Evolutionary conservation across 139 green algal species (phyloP), one percentile per base, ranked within the genome.

Genomic region (Chlorella sp.): DNA sequence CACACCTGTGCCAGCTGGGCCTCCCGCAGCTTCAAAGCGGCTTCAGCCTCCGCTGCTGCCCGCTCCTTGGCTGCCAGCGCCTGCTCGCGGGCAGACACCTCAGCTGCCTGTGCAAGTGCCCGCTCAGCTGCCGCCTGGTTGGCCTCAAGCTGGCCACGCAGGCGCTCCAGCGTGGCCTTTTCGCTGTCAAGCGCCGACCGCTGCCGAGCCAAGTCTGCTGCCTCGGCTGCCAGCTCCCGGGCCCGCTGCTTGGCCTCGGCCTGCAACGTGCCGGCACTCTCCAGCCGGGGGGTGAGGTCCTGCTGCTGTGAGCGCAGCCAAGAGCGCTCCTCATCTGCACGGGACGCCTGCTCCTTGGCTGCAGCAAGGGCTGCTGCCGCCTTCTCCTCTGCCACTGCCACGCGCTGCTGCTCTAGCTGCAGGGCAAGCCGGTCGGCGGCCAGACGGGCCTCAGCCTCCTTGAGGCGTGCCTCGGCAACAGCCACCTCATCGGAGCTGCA

Each of bases 11-110:
- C 36, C 26, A 65, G n/a, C 60, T 60, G 36, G 0, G 71, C 78
- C 68, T 89, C 85, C 36, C 67, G 47, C 67, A 86, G 63, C 67
- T 81, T 82, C 32, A 89, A 28, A 36, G 30, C 60, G 20, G 68
- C 74, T 39, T 89, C 85, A 38, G n/a, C 25, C 65, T 78, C 76
- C 13, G 44, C 36, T 18, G 82, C 34, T 32, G 30, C 65, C 6
- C 74, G 44, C 60, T 85, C 85, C 65, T 57, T 47, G 25, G 74
- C 85, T 11, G 36, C 69, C 51, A 89, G 56, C 36, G 36, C 36
- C 34, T 36, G 30, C 62, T 79, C 75, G 1, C 68, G 32, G 26
- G 73, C 78, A 36, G 84, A 23, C 62, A 89, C 63, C 16, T 88
- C 60, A 34, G 30, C 55, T 6, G 81, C 80, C 32, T 65, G 38